Base-by-base conservation (phyloP, 2,329 filamentous ascomycete genomes). In the Trichoderma harzianum region DNA sequence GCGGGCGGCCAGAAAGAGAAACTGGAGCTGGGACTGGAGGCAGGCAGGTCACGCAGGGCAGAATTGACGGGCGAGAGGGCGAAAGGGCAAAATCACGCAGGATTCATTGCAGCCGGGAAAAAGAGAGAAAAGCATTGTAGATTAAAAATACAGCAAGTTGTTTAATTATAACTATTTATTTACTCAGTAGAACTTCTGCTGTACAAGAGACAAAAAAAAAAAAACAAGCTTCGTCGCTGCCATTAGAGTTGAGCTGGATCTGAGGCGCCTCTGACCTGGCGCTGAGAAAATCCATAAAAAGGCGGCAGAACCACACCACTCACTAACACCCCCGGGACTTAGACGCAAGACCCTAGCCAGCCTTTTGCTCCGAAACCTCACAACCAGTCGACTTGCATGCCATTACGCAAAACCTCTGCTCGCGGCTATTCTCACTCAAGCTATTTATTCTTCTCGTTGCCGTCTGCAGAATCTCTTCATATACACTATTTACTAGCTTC, bases 281-380 rank as follows among this genome's bases (percentile, higher is more conserved):
- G 43, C 66, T 69, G 30, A 58, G 30, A 39, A 58, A 51, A 61
- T 51, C 43, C 43, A 60, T 51, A 64, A 55, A 32, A 60, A 71
- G 53, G 69, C 61, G 69, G 69, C 69, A 71, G 62, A 71, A 71
- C 61, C 62, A 71, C 61, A 71, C 68, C 57, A 58, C 65, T 68
- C 64, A 68, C 65, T 68, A 68, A 68, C 43, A 68, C 55, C 63
- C 63, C 39, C 43, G 12, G 18, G 43, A 66, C 63, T 34, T 47
- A 57, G 68, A 70, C 68, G 68, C 69, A 65, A 71, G 47, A 66
- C 69, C 61, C 61, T 58, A 61, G 66, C 69, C 69, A 70, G 69
- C 60, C 69, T 36, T 65, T 65, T 64, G 34, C 69, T 61, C 69
- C 66, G 55, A 70, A 65, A 65, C 47, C 60, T 70, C 60, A 21